Base-by-base conservation (phyloP, 2,329 filamentous ascomycete genomes). In the Curvularia verruculosa region DNA sequence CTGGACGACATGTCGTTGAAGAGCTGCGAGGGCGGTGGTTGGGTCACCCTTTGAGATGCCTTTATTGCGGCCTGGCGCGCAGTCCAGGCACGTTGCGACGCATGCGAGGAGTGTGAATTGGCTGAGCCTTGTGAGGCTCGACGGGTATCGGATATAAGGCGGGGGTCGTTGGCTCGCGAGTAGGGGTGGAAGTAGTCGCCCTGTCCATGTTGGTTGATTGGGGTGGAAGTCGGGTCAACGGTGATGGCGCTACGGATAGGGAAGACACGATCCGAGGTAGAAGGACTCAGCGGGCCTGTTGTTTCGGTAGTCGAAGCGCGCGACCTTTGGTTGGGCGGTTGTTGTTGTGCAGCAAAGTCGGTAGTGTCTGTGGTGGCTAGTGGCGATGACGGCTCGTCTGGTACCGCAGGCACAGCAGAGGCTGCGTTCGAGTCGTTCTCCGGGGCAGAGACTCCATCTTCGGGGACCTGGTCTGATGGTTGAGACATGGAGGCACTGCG, bases 241-340 rank as follows among this genome's bases (percentile, higher is more conserved):
- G 86, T 90, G 23, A 94, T 81, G 41, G 91, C 87, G n/a, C 89
- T 92, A 47, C 89, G 85, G 29, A 94, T 89, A n/a, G 90, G 90
- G 54, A 90, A 94, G 5, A 94, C 89, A 52, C 89, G 84, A 67
- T 93, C 83, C 45, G 78, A 71, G 4, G 75, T 65, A 37, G 71
- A 73, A 18, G 79, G 79, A 60, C 78, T 80, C 46, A 79, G 64
- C 6, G 66, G 50, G 40, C 68, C 73, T 13, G 63, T 44, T 15
- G 47, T 57, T 23, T 71, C 68, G 5, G 40, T 52, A n/a, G 54
- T 58, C 24, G 65, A 65, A 1, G 70, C 63, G 15, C 54, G 46
- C 46, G 46, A 49, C 34, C 54, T 21, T 65, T 49, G 3, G 59
- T 58, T 36, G 56, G 21, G n/a, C n/a, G n/a, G 28, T 29, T 12